Evolutionary conservation across 805 yeast species (phyloP).

Genomic region (Ogataea nitratoaversa): DNA sequence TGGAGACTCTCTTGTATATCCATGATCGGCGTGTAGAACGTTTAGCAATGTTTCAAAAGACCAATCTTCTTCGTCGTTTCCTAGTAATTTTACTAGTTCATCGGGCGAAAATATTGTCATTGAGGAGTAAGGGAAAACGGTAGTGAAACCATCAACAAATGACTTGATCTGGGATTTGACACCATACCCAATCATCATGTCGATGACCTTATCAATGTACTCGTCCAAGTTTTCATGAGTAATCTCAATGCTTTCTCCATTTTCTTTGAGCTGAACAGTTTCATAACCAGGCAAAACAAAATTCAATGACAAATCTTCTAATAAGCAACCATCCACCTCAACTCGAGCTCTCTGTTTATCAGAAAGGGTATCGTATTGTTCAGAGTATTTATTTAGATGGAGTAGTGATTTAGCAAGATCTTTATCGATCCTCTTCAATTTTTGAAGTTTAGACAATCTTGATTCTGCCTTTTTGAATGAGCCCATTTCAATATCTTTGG

Average conservation of each 20-base stretch:
- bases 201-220: slow-evolving; percentile 55
- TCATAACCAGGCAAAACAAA: slow-evolving; percentile 79
- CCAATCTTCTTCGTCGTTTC: slow-evolving; percentile 88
- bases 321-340: slow-evolving; percentile 26
- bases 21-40: slow-evolving; percentile 82
- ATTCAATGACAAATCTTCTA: slow-evolving; percentile 54
- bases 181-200: slow-evolving; percentile 59
- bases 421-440: slow-evolving; percentile 51
- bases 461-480: slow-evolving; percentile 4
- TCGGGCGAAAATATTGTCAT: slow-evolving; percentile 65
- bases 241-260: slow-evolving; percentile 52
- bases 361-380: slow-evolving; percentile 12
- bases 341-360: slow-evolving; percentile 8
- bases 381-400: slow-evolving; percentile 42
- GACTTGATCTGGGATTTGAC: slow-evolving; percentile 58
- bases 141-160: slow-evolving; percentile 76
- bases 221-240: slow-evolving; percentile 48
- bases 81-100: slow-evolving; percentile 72
- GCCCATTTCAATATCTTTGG: slow-evolving; percentile 33
- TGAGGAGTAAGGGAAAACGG: slow-evolving; percentile 74
- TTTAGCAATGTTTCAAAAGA: slow-evolving; percentile 52
- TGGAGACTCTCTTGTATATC: slow-evolving; percentile 67
- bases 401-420: slow-evolving; percentile 54
- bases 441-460: slow-evolving; percentile 27
- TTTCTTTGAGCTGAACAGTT: slow-evolving; percentile 48